These are phyloP conservation scores for Picochlorum sp. DNA, from an alignment of 139 green algal species.

Conservation along the genomic window DNA sequence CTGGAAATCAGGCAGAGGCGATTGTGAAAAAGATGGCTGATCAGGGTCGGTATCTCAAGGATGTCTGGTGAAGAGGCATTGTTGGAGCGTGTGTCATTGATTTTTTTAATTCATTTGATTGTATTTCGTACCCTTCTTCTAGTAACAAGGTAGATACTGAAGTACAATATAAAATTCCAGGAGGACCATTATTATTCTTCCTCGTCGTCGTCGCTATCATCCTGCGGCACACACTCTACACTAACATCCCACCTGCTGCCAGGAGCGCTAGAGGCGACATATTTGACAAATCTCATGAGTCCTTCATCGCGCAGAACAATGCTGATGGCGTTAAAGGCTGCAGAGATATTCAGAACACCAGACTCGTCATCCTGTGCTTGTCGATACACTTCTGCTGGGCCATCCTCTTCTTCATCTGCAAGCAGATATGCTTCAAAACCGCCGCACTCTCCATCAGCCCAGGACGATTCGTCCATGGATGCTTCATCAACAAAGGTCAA, in stretches of 20 bases:
- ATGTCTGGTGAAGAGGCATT: slow-evolving; percentile 72
- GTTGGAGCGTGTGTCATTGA: not conserved
- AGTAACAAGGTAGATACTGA: not conserved
- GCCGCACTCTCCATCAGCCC: slow-evolving; percentile 55
- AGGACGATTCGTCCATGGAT: slow-evolving; percentile 9
- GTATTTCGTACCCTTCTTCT: not conserved
- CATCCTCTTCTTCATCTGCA: slow-evolving; percentile 52
- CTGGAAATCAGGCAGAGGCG: slow-evolving; percentile 51
- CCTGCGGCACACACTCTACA: slow-evolving; percentile 15
- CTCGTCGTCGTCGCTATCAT: slow-evolving; percentile 21
- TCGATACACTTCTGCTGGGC: slow-evolving; percentile 58
- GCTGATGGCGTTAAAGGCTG: slow-evolving; percentile 69
- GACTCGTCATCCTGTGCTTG: slow-evolving; percentile 45
- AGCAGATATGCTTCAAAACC: slow-evolving; percentile 81
- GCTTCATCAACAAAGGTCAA: slow-evolving; percentile 68
- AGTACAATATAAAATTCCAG: not conserved
- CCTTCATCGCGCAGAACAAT: slow-evolving; percentile 71
- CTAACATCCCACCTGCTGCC: slow-evolving; percentile 37
- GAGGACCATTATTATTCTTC: not conserved
- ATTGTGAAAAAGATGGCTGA: slow-evolving; percentile 65
- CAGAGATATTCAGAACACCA: slow-evolving; percentile 69
- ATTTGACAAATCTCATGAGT: slow-evolving; percentile 85
- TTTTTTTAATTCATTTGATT: not conserved
- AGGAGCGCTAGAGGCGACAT: slow-evolving; percentile 27
- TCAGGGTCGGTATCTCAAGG: slow-evolving; percentile 69